Evolutionary conservation across 768 basidiomycete species (phyloP), one percentile per base, ranked within the genome.

Genomic region (Macrocybe gigantea): DNA sequence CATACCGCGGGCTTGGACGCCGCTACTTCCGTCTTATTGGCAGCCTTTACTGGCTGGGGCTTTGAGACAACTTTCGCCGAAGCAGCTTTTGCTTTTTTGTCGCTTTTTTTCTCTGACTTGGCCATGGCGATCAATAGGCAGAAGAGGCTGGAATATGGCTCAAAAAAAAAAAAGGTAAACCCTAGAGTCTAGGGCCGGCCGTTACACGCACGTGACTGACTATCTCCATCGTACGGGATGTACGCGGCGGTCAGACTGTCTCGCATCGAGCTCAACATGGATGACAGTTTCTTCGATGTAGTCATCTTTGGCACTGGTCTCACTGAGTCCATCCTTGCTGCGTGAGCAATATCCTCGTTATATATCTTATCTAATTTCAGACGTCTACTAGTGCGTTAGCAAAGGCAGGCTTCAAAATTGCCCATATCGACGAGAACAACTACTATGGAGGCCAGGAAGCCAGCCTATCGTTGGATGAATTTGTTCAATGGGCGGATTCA

Each of bases 401-500:
- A 1, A 93, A 92, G 65, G 81, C 88, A 42, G 92, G 93, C 38
- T 83, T 86, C 65, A 86, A 79, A 51, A 83, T 97, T 29, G 89
- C 88, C 0, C 95, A 98, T 55, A 66, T 97, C 52, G 95, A 98
- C 62, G 65, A 73, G 12, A 88, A 93, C 54, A 61, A 78, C 0
- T 89, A 92, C 63, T 98, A 98, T 57, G 95, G 94, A 39, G 84
- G 75, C 10, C 72, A 82, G 41, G 81, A 93, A 62, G 92, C 94
- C 1, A 86, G 83, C 22, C 63, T 97, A 29, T 83, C 87, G 0
- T 69, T 94, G 1, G 82, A 89, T 47, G 95, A 98, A 60, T 73
- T 96, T 12, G 59, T 79, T 1, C 59, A 73, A 39, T 94, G 89
- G 91, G 77, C 79, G 7, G 73, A 83, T 41, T 48, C 55, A 0